Percentiles rank a stretch among this genome's conserved stretches.
phyloP scores from a whole-genome alignment of 495 filamentous ascomycete genomes.

The Penicillium argentinense region DNA sequence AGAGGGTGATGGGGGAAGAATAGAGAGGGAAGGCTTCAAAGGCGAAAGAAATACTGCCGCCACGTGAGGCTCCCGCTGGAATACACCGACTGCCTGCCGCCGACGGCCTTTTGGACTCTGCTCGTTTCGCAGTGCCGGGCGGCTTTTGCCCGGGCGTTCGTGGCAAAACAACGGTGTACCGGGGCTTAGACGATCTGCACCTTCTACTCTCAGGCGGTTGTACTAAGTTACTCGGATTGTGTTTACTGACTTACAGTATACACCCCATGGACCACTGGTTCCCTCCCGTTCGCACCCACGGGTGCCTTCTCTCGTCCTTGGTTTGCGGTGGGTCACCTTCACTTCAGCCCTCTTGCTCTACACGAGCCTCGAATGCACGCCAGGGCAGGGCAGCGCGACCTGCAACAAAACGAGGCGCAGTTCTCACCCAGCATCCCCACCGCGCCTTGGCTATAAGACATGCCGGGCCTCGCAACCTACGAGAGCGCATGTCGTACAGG shows the following conservation, averaged over 20 bases:
- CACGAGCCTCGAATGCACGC: background rate
- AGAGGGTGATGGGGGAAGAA: no score
- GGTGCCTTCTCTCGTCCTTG: background rate
- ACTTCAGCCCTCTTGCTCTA: background rate
- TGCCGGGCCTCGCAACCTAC: background rate
- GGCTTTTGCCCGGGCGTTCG: slow-evolving; percentile 1
- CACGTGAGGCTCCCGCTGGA: background rate
- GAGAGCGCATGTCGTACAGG: background rate
- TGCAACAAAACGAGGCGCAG: background rate
- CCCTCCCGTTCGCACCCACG: slow-evolving; percentile 2
- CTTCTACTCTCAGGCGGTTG: background rate
- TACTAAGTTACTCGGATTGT: no score
- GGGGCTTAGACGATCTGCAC: slow-evolving; percentile 2
- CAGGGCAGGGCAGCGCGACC: no score
- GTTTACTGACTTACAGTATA: background rate
- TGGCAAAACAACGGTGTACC: slow-evolving; percentile 9
- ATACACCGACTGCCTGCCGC: background rate
- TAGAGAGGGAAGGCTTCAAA: no score
- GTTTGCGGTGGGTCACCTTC: background rate
- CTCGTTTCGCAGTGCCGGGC: background rate
- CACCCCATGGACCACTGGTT: background rate
- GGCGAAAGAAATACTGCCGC: no score
- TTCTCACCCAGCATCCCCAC: no score
- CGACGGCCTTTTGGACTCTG: background rate
- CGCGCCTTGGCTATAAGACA: background rate